phyloP scores from a whole-genome alignment of 768 basidiomycete species.

The Russula compacta region DNA sequence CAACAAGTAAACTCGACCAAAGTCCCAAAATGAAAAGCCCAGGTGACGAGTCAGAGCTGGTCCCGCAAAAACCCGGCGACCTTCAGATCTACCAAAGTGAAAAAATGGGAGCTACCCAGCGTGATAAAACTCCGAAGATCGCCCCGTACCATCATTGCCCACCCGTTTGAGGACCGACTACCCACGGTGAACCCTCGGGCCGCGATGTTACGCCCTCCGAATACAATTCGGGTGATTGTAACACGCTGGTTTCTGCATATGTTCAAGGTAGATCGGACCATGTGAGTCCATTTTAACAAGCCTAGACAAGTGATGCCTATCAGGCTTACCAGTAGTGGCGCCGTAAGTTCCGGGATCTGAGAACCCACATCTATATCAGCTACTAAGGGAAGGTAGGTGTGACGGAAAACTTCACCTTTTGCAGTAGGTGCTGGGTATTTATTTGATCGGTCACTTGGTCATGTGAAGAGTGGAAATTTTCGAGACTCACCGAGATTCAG shows the following conservation, averaged over 20 bases:
- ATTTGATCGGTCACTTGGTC: conserved; percentile 1
- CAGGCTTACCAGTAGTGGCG: conserved; percentile 12
- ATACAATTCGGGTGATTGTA: background rate
- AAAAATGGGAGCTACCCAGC: background rate
- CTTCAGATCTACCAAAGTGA: conserved; percentile 19
- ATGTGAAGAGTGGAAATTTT: conserved; percentile 1
- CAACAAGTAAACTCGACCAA: conserved; percentile 1
- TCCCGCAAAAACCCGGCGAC: conserved; percentile 19
- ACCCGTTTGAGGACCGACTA: background rate
- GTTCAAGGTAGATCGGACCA: background rate
- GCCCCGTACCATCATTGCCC: conserved; percentile 20
- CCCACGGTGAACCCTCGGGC: background rate
- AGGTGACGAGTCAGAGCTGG: conserved; percentile 4
- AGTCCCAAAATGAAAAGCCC: background rate
- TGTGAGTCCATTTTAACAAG: background rate
- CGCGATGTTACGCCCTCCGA: background rate
- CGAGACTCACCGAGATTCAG: background rate
- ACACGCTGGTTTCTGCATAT: background rate
- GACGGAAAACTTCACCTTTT: conserved; percentile 4
- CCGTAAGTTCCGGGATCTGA: conserved; percentile 1
- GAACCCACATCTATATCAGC: background rate
- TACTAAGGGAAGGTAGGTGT: background rate
- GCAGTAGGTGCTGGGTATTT: background rate
- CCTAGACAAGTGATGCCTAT: background rate
- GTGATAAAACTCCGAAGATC: conserved; percentile 15